A percentile compares a stretch with the other conserved stretches of the same genome.
These are phyloP conservation scores for Zychaea mexicana DNA, from an alignment of 371 early-diverging fungal species.

Conservation along the genomic window DNA sequence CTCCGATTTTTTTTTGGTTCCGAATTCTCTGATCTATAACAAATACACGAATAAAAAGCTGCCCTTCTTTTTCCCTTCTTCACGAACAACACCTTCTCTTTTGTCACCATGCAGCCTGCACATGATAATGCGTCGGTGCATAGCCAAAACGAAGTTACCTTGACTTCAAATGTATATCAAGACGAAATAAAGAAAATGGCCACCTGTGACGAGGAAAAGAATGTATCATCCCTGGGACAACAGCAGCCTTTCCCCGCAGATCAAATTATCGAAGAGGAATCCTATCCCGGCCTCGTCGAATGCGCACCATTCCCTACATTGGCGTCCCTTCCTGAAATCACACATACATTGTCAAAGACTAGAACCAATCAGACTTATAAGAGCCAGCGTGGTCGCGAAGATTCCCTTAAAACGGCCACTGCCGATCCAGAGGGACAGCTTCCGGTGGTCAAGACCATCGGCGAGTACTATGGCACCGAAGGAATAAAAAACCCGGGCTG, in stretches of 20 bases:
- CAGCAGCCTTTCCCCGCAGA: not conserved
- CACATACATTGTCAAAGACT: constrained; percentile 31
- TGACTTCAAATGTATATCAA: constrained; percentile 2
- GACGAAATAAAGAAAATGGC: constrained; percentile 4
- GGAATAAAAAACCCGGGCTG: constrained; percentile 47
- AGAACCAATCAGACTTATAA: constrained; percentile 8
- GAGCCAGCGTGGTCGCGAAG: not conserved
- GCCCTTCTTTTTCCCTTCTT: not conserved
- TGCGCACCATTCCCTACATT: constrained; percentile 40
- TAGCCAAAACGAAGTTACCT: constrained; percentile 7
- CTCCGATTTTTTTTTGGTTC: constrained; percentile 1
- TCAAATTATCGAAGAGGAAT: constrained; percentile 2
- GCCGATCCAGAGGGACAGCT: not conserved
- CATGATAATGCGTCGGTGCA: not conserved
- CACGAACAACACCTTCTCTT: not conserved
- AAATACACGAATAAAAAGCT: not conserved
- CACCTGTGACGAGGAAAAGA: constrained; percentile 5
- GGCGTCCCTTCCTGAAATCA: constrained; percentile 37
- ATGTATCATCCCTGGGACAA: not conserved
- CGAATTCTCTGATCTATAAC: constrained; percentile 1
- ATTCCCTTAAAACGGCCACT: not conserved
- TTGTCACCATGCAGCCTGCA: not conserved
- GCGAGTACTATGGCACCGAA: constrained; percentile 30
- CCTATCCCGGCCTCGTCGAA: constrained; percentile 34
- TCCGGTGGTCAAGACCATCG: constrained; percentile 2